Evolutionary conservation across 179 eudicot species (phyloP).

Genomic region (Drosera spatulata): DNA sequence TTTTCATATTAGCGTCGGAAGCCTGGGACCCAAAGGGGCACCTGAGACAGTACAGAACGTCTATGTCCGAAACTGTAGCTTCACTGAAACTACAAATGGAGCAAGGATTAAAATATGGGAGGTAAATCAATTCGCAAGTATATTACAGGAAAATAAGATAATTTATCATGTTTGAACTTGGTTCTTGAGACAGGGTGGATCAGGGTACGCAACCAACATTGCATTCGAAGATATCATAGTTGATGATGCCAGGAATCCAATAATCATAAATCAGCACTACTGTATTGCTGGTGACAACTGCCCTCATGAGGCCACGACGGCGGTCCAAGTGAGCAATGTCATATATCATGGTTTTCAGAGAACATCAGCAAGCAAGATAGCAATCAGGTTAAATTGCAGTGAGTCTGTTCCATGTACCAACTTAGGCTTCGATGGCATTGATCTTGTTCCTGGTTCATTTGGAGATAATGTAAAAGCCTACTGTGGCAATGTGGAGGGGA

Average conservation of each 20-base stretch:
- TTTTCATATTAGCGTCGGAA: slow-evolving; percentile 32
- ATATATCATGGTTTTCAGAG: no score
- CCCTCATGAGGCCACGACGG: no score
- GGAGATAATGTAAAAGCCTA: no score
- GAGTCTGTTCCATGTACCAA: no score
- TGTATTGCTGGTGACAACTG: slow-evolving; percentile 8
- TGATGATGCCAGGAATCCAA: slow-evolving; percentile 27
- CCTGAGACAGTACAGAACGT: slow-evolving; percentile 35
- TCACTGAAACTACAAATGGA: slow-evolving; percentile 30
- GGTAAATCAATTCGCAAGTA: slow-evolving; percentile 17
- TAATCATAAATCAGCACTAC: slow-evolving; percentile 50
- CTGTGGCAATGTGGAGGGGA: no score
- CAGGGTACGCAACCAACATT: slow-evolving; percentile 40
- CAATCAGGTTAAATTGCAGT: no score
- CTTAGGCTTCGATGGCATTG: no score
- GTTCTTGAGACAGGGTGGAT: slow-evolving; percentile 33
- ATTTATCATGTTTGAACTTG: background rate
- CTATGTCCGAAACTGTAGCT: slow-evolving; percentile 34
- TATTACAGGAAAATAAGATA: background rate
- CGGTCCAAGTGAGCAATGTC: no score
- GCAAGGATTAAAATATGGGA: slow-evolving; percentile 52
- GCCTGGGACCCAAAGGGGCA: slow-evolving; percentile 38
- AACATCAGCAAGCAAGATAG: no score
- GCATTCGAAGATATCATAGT: slow-evolving; percentile 36
- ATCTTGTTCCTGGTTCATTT: no score